Evolutionary conservation across 305 asterid genomes (phyloP).

Genomic region (Fraxinus baroniana): DNA sequence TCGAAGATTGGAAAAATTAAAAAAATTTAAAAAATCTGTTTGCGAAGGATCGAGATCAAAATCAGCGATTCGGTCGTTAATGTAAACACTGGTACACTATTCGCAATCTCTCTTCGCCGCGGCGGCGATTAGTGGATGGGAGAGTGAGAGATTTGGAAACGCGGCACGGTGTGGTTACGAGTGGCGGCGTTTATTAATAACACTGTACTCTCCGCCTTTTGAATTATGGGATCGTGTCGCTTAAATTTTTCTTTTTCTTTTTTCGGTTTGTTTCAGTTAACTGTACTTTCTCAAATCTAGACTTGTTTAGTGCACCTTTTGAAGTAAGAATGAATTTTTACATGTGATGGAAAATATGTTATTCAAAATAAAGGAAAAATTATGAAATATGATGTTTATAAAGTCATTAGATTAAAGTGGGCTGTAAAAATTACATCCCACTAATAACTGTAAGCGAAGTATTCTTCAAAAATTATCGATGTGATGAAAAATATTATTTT

Average conservation of each 20-base stretch:
- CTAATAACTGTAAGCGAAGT: no score
- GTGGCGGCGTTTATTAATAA: constrained; percentile 25
- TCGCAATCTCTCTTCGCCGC: constrained; percentile 4
- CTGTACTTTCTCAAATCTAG: background rate
- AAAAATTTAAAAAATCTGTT: background rate
- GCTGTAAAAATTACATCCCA: no score
- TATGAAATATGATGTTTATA: no score
- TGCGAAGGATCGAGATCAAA: constrained; percentile 15
- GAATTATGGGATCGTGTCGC: background rate
- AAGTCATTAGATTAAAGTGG: no score
- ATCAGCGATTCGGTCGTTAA: background rate
- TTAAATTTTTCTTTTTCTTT: no score
- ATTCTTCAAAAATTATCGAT: no score
- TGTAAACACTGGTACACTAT: constrained; percentile 3
- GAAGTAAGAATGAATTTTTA: no score
- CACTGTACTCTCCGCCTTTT: constrained; percentile 26
- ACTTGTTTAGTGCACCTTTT: no score
- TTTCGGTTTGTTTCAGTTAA: background rate
- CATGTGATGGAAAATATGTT: no score
- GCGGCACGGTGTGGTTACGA: constrained; percentile 24
- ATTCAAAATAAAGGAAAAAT: no score
- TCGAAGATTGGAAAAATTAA: background rate
- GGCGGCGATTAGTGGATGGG: background rate
- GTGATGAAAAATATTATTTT: no score
- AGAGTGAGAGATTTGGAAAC: constrained; percentile 7